These are phyloP conservation scores for Phytophthora hybrid DNA, from an alignment of 352 stramenopile genomes.

Conservation along the genomic window DNA sequence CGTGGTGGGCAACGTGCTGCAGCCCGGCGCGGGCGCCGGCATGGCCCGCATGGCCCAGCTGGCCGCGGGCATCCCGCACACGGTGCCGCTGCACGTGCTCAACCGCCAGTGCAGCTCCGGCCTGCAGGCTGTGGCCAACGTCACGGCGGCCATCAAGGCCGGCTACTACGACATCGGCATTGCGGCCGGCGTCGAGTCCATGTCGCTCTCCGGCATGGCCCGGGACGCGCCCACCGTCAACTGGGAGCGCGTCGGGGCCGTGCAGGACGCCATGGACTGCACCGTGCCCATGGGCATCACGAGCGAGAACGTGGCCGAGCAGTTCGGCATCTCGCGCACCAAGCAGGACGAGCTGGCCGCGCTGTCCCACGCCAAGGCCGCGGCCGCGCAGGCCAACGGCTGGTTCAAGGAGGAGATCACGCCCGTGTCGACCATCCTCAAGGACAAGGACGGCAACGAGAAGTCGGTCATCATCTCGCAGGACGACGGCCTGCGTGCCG, in stretches of 20 bases:
- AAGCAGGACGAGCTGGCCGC: constrained; percentile 86
- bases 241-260: constrained; percentile 58
- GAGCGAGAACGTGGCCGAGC: constrained; percentile 87
- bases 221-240: constrained; percentile 63
- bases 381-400: constrained; percentile 73
- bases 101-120: constrained; percentile 92
- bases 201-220: constrained; percentile 75
- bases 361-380: constrained; percentile 80
- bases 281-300: constrained; percentile 89
- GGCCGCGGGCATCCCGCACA: constrained; percentile 78
- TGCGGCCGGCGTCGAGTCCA: constrained; percentile 88
- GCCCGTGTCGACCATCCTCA: constrained; percentile 76
- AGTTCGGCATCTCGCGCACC: constrained; percentile 74
- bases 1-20: constrained; percentile 88
- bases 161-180: constrained; percentile 90
- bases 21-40: constrained; percentile 75
- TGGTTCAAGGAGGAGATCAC: constrained; percentile 93
- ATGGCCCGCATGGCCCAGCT: constrained; percentile 88
- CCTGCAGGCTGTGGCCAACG: constrained; percentile 85
- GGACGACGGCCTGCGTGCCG: constrained; percentile 76
- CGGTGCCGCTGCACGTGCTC: constrained; percentile 74
- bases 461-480: constrained; percentile 76
- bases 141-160: constrained; percentile 80
- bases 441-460: constrained; percentile 84
- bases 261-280: constrained; percentile 85